These are phyloP conservation scores for Neurospora pannonica DNA, from an alignment of 495 filamentous ascomycete genomes.

Conservation along the genomic window DNA sequence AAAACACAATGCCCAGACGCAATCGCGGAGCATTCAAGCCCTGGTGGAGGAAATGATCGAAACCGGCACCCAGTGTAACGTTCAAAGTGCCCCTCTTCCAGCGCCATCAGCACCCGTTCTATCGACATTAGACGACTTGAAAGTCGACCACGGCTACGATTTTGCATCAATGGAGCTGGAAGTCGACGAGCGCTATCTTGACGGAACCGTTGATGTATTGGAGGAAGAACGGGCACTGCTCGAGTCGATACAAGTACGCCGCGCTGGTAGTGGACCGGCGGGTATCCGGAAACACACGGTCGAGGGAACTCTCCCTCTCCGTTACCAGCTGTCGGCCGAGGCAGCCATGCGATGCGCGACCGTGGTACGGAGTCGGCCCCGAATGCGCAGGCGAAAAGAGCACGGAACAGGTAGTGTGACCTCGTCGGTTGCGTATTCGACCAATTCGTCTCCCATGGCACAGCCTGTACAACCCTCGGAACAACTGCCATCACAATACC, in stretches of 20 bases:
- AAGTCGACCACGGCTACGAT: conserved; percentile 1
- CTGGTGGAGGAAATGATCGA: conserved; percentile 28
- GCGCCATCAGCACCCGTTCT: conserved; percentile 1
- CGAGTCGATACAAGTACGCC: conserved; percentile 14
- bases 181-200: conserved; percentile 17
- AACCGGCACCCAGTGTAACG: conserved; percentile 27
- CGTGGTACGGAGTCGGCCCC: conserved; percentile 30
- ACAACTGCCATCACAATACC: neutral
- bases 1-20: conserved; percentile 7
- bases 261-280: conserved; percentile 15
- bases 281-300: conserved; percentile 27
- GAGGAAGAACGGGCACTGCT: conserved; percentile 11
- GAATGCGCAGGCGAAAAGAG: conserved; percentile 33
- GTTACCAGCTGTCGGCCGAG: conserved; percentile 31
- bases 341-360: conserved; percentile 33
- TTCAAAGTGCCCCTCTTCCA: conserved; percentile 14
- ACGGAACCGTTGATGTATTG: conserved; percentile 1
- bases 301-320: conserved; percentile 13
- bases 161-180: conserved; percentile 15
- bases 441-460: conserved; percentile 8
- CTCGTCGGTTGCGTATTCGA: conserved; percentile 12
- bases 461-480: conserved; percentile 4
- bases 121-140: neutral
- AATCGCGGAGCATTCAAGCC: conserved; percentile 11
- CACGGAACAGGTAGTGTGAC: conserved; percentile 5